Evolutionary conservation across 164 flowering plant species (phyloP).

Genomic region (Kingdonia uniflora): DNA sequence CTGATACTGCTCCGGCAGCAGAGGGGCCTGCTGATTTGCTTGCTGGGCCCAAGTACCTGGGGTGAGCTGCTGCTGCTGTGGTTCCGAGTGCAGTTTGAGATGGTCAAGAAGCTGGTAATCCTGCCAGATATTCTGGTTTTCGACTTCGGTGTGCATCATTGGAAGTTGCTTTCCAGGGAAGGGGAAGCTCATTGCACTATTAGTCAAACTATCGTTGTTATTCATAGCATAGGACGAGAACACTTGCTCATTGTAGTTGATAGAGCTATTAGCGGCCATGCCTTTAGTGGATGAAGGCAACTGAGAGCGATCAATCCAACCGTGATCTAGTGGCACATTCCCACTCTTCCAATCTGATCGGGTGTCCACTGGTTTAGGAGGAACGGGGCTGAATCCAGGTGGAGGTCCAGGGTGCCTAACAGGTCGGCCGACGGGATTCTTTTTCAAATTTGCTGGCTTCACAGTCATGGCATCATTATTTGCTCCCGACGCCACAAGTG

Average conservation of each 20-base stretch:
- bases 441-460: slow-evolving; percentile 27
- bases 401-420: slow-evolving; percentile 86
- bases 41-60: slow-evolving; percentile 12
- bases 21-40: slow-evolving; percentile 35
- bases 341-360: slow-evolving; percentile 25
- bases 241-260: slow-evolving; percentile 16
- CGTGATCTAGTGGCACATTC: slow-evolving; percentile 48
- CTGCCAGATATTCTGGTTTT: slow-evolving; percentile 38
- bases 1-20: slow-evolving; percentile 55
- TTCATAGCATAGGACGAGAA: slow-evolving; percentile 14
- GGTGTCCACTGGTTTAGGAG: slow-evolving; percentile 35
- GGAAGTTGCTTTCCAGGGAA: slow-evolving; percentile 83
- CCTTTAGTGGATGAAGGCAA: slow-evolving; percentile 30
- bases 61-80: slow-evolving; percentile 27
- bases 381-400: slow-evolving; percentile 65
- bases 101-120: slow-evolving; percentile 36
- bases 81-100: slow-evolving; percentile 35
- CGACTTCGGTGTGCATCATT: slow-evolving; percentile 30
- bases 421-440: slow-evolving; percentile 76
- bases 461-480: slow-evolving; percentile 15
- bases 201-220: slow-evolving; percentile 30
- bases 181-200: slow-evolving; percentile 42
- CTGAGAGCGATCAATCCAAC: slow-evolving; percentile 88
- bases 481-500: slow-evolving; percentile 26
- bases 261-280: slow-evolving; percentile 20